Evolutionary conservation across 2,329 filamentous ascomycete species (phyloP), one percentile per base, ranked within the genome.

Genomic region (Fusarium sp.): DNA sequence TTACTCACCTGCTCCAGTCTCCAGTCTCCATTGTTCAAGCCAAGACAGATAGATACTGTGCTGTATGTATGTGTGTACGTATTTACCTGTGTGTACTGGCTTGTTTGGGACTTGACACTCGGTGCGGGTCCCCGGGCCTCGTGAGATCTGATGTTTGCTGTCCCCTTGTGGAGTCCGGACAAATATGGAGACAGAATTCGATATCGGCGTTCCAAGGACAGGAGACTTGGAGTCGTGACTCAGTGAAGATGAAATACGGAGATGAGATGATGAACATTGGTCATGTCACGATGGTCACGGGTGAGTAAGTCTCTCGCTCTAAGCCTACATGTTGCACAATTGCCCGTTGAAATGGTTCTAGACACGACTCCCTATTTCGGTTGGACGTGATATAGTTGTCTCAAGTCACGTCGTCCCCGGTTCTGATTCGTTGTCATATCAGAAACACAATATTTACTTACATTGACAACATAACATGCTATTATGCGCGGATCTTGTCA

Each of bases 381-480:
- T 44, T 41, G 56, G 42, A 61, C 52, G 41, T 31, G 55, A 60
- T 22, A 42, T 24, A n/a, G 11, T 15, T 72, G 72, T 74, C 67
- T 74, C 71, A 65, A 39, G 28, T 64, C 48, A 59, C 51, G 67
- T 65, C 55, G 49, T 51, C 61, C 42, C 49, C 47, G 47, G 38
- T 20, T 48, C 39, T 63, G 58, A 68, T 59, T 72, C 52, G 66
- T 60, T 51, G 35, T 49, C 26, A 26, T 44, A 72, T 65, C 26
- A 31, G 65, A 73, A 69, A 56, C 56, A 68, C 52, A 66, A 68
- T 74, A 66, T 67, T 73, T 73, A 73, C 52, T 60, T 67, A 62
- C 45, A 42, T 47, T 57, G 47, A 48, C 54, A 54, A 60, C 55
- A 63, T 35, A 48, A 45, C 63, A 71, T 45, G n/a, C 39, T 12